These are phyloP conservation scores for Vaccinium myrtillus DNA, from an alignment of 148 eudicot genomes.

Conservation along the genomic window DNA sequence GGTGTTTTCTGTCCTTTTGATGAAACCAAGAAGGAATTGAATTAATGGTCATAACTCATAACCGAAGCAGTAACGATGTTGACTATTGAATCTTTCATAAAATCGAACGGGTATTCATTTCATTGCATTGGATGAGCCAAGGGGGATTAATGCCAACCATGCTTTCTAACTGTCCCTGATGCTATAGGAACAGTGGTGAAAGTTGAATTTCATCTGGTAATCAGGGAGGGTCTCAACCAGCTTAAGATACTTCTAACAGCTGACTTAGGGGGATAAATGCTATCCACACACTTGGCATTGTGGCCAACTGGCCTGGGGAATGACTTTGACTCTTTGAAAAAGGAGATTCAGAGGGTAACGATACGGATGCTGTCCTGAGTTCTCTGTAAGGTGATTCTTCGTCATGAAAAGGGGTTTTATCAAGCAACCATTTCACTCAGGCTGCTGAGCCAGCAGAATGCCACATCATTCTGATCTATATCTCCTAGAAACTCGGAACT, in stretches of 20 bases:
- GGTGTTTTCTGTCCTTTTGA: background rate
- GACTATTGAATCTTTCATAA: background rate
- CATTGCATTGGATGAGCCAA: background rate
- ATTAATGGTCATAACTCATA: background rate
- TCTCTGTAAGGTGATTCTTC: background rate
- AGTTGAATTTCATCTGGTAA: slow-evolving; percentile 1
- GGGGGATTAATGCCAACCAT: background rate
- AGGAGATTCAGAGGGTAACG: background rate
- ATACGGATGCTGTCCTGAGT: background rate
- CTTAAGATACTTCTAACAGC: background rate
- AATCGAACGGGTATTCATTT: background rate
- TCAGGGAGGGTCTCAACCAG: background rate
- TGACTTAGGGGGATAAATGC: background rate
- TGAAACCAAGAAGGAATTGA: background rate
- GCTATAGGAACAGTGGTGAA: background rate
- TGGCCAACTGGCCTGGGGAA: background rate
- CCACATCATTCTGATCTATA: background rate
- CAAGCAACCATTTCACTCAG: background rate
- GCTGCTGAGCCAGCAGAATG: background rate
- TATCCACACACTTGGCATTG: background rate
- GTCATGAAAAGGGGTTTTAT: background rate
- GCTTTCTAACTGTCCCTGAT: background rate
- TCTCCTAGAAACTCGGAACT: background rate
- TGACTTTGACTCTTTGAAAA: background rate
- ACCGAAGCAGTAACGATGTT: background rate